A percentile compares a stretch with the other conserved stretches of the same genome.
Conservation (phyloP, 768 basidiomycete species). For the Tulasnella sp. region DNA sequence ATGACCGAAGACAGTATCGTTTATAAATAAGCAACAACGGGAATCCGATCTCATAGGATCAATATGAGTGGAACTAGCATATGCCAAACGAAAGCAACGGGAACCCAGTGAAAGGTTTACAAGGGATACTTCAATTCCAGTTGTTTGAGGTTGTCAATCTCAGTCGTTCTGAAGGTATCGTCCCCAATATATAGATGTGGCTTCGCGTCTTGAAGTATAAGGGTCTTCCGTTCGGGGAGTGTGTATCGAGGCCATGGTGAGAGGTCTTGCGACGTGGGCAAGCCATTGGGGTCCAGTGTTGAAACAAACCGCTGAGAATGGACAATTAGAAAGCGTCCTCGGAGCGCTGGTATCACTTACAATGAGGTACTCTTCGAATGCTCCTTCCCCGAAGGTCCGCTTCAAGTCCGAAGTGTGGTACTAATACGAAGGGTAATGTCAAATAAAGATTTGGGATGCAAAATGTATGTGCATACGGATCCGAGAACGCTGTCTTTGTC, state of each 20-base stretch:
- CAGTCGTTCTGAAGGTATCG: not conserved
- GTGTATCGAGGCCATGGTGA: not conserved
- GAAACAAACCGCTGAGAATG: not conserved
- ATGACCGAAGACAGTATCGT: no score
- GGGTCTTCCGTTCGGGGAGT: not conserved
- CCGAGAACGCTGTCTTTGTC: not conserved
- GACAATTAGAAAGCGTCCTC: not conserved
- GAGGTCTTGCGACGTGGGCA: not conserved
- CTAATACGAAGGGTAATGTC: not conserved
- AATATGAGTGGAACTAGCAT: no score
- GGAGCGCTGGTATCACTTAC: not conserved
- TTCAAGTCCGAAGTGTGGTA: not conserved
- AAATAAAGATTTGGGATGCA: not conserved
- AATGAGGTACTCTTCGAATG: not conserved
- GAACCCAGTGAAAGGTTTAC: not conserved
- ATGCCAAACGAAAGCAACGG: no score
- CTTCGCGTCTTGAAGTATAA: not conserved
- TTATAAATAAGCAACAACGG: no score
- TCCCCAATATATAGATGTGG: not conserved
- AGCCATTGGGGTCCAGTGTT: not conserved
- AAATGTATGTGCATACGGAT: not conserved
- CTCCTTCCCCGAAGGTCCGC: not conserved
- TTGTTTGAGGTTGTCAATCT: not conserved
- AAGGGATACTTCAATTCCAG: not conserved
- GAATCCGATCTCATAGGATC: no score